These are phyloP conservation scores for Phytomonas sp. DNA, from an alignment of 208 protist genomes.

Conservation along the genomic window DNA sequence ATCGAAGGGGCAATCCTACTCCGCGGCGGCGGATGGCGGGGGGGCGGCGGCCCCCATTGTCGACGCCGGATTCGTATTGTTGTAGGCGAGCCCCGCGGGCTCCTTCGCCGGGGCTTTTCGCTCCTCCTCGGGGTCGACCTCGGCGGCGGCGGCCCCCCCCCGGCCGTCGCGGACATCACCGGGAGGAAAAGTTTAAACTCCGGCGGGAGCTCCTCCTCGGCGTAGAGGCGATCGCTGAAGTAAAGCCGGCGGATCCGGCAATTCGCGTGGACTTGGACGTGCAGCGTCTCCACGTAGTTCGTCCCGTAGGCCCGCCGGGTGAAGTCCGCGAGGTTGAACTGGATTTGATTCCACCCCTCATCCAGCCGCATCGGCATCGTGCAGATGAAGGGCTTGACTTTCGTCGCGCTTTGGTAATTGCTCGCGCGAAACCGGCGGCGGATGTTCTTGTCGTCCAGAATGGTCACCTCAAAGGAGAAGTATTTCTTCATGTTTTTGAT, in stretches of 20 bases:
- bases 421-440: conserved; percentile 96
- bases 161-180: conserved; percentile 61
- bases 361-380: conserved; percentile 99
- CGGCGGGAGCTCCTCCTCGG: conserved; percentile 98
- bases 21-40: conserved; percentile 9
- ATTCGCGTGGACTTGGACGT: conserved; percentile 98
- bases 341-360: conserved; percentile 99
- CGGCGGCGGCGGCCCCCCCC: conserved; percentile 11
- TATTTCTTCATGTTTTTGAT: conserved; percentile 99
- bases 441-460: conserved; percentile 99
- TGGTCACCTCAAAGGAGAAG: conserved; percentile 99
- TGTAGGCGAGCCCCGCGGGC: not conserved
- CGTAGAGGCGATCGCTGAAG: conserved; percentile 98
- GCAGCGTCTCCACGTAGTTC: conserved; percentile 98
- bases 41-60: not conserved
- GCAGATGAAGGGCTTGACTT: conserved; percentile 99
- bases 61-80: not conserved
- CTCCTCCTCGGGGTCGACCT: conserved; percentile 16
- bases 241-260: conserved; percentile 98
- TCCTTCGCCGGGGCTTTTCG: conserved; percentile 2
- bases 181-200: conserved; percentile 99
- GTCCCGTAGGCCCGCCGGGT: conserved; percentile 98
- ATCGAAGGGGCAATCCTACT: not conserved
- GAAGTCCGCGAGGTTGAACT: conserved; percentile 99
- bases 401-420: conserved; percentile 98